Evolutionary conservation across 768 basidiomycete species (phyloP).

Genomic region (Lactifluus echinatus): DNA sequence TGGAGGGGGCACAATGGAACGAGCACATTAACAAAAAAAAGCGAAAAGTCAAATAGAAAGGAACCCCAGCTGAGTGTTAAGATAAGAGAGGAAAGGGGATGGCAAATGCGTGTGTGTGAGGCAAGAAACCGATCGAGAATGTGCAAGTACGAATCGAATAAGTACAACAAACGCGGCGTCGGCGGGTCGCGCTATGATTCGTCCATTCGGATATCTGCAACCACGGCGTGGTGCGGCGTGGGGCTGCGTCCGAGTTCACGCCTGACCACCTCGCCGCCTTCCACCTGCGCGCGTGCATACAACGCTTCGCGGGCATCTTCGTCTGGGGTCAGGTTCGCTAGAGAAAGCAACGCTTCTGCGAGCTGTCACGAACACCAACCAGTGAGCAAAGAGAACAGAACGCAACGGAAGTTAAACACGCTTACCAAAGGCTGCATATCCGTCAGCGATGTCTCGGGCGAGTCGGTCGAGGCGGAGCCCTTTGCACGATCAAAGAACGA

Average conservation of each 20-base stretch:
- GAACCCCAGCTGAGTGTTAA: too few relatives aligned
- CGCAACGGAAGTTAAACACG: not conserved
- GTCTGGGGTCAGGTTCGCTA: conserved; percentile 51
- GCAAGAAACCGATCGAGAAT: not conserved
- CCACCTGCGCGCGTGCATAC: conserved; percentile 41
- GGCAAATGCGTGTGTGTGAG: too few relatives aligned
- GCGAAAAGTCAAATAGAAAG: not conserved
- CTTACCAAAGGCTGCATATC: conserved; percentile 22
- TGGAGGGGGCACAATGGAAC: not conserved
- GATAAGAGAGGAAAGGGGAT: not conserved
- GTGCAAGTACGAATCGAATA: not conserved
- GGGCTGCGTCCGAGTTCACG: conserved; percentile 22
- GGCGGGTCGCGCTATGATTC: conserved; percentile 9
- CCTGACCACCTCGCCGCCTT: conserved; percentile 35
- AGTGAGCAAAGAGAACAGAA: not conserved
- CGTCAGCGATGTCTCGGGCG: conserved; percentile 2
- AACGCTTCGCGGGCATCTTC: conserved; percentile 40
- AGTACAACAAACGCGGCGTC: not conserved
- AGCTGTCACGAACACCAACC: too few relatives aligned
- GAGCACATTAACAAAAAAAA: not conserved
- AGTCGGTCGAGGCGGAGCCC: conserved; percentile 18
- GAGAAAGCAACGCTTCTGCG: conserved; percentile 47
- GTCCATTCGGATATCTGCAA: conserved; percentile 16
- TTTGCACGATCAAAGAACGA: conserved; percentile 30
- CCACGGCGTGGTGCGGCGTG: not conserved